Percentiles rank a stretch among this genome's conserved stretches.
Conservation (phyloP, 164 flowering plant species). For the Stephania cephalantha region DNA sequence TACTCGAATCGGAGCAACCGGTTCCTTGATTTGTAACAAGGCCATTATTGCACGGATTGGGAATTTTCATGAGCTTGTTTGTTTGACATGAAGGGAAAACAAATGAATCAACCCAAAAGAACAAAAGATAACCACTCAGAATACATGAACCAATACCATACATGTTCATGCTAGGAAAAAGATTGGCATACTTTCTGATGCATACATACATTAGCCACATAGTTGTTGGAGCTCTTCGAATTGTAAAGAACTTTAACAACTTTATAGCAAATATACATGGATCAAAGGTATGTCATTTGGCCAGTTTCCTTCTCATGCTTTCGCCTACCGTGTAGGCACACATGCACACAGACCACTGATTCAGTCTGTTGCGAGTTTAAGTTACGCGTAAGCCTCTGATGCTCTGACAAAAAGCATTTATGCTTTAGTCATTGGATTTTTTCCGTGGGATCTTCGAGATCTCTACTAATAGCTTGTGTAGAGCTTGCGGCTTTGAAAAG, state of each 20-base stretch:
- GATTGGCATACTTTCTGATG: too few relatives aligned
- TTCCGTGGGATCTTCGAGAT: slow-evolving; percentile 45
- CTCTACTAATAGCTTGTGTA: slow-evolving; percentile 74
- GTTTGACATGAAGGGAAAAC: too few relatives aligned
- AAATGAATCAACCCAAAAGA: not conserved
- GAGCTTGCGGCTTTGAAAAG: slow-evolving; percentile 92
- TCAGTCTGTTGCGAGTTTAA: not conserved
- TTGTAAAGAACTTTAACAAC: too few relatives aligned
- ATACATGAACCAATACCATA: not conserved
- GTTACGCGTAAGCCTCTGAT: not conserved
- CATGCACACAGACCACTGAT: not conserved
- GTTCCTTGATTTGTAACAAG: not conserved
- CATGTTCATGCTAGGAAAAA: too few relatives aligned
- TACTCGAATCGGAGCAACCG: not conserved
- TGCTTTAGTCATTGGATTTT: not conserved
- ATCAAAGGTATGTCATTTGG: too few relatives aligned
- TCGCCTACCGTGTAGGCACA: not conserved
- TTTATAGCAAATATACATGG: too few relatives aligned
- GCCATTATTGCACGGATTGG: not conserved
- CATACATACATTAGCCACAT: too few relatives aligned
- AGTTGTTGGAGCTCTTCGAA: too few relatives aligned
- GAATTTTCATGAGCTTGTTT: too few relatives aligned
- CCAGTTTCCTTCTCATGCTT: not conserved
- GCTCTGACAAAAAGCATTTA: not conserved
- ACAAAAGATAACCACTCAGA: not conserved